Base-by-base conservation (phyloP, 805 yeast genomes). In the Candida peoriensis region DNA sequence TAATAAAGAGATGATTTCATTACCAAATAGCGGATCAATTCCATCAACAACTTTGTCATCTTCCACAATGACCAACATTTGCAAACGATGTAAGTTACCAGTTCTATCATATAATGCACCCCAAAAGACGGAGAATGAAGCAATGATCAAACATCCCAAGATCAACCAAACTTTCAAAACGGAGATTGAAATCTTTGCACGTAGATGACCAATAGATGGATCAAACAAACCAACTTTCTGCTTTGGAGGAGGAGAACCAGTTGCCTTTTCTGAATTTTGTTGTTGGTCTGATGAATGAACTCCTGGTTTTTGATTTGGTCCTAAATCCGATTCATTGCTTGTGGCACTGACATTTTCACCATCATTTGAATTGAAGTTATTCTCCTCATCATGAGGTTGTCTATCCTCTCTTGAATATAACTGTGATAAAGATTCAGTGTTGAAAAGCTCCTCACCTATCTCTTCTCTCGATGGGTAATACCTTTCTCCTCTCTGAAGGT, bases 1-100 rank as follows among this genome's bases (percentile, higher is more conserved):
- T 11, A 78, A 63, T 26, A 57, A 50, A 13, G 63, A 33, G 14
- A 44, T 28, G 15, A 73, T 47, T 43, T 68, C 66, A 6, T 60
- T 40, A 18, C 57, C 47, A 29, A 58, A 39, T 11, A 44, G 33
- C 10, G 28, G 22, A 15, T 29, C 15, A 6, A 33, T 12, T n/a
- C 41, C 47, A 16, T 40, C 62, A 18, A 41, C 17, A 5, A 37
- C 32, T 7, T 46, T 39, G 22, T 50, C 57, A 37, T 62, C 67
- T 32, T 59, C 62, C 23, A 59, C 44, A 11, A 63, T 56, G 16
- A 60, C 56, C 19, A 63, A 39, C 46, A 57, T 48, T 21, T 49
- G 44, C 18, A 63, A 42, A 17, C 52, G 46, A 18, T 46, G 37
- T 26, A 41, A 36, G 27, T 57, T 40, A 8, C 45, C 46, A 2